Evolutionary conservation across 163 green algal genomes (phyloP), one percentile per base, ranked within the genome.

Genomic region (Chlamydomonas reinhardtii): DNA sequence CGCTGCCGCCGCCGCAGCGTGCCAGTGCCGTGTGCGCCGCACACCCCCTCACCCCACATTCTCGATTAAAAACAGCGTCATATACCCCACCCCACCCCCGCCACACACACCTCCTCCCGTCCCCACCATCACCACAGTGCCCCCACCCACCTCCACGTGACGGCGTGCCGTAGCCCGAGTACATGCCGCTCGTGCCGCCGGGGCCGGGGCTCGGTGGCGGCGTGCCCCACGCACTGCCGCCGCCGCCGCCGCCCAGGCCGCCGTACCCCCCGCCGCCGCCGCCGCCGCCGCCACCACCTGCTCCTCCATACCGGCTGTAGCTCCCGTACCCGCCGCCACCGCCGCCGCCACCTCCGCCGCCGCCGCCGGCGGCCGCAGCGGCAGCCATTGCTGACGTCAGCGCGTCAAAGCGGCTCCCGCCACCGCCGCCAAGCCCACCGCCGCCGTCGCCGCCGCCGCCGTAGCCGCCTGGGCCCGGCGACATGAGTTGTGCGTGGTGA

Each of bases 131-230:
- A 32, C 39, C 25, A 14, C 39, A 1, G 27, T 12, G 11, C 72
- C 0, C 39, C 24, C 39, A 32, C 69, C 22, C n/a, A 86, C 80
- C n/a, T n/a, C n/a, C 80, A 35, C 80, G 56, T 29, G 80, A 31
- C 32, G 80, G 80, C 2, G 80, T 79, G 54, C 37, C 66, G 56
- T 2, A 79, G 48, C 48, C 12, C 11, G 48, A 20, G 17, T 27
- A 34, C 2, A 68, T 56, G 48, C 64, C 34, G 54, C 25, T 12
- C 70, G 80, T 24, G 56, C 80, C 80, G 35, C 80, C 80, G 80
- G 37, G 29, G 48, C 48, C 68, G 6, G 70, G 70, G 56, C 79
- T 86, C 17, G 79, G 52, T 0, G 79, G 79, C 34, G 79, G 79
- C 68, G 79, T 86, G 43, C 32, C 66, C 34, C 70, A 25, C 27